phyloP scores from a whole-genome alignment of 805 yeast species.

The Vanderwaltozyma tropicalis region DNA sequence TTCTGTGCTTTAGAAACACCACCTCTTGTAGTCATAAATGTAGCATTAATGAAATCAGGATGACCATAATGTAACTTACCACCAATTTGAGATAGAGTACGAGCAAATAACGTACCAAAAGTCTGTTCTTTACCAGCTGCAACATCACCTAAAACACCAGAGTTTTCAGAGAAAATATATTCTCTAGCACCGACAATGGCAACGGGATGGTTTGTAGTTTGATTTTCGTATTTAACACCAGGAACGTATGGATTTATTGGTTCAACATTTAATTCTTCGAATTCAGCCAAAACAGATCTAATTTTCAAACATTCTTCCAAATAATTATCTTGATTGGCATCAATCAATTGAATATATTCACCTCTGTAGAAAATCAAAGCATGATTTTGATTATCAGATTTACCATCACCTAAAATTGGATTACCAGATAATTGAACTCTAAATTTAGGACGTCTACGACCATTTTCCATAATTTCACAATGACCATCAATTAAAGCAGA shows the following conservation, averaged over 20 bases:
- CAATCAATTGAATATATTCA: conserved; percentile 87
- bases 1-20: conserved; percentile 93
- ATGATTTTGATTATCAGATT: conserved; percentile 89
- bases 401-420: conserved; percentile 87
- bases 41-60: conserved; percentile 86
- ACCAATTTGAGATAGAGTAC: conserved; percentile 87
- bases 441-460: conserved; percentile 66
- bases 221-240: conserved; percentile 36
- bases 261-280: conserved; percentile 62
- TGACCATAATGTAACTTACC: conserved; percentile 94
- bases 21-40: conserved; percentile 90
- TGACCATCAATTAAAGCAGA: conserved; percentile 75
- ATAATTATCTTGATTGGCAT: conserved; percentile 93
- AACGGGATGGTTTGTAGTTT: conserved; percentile 67
- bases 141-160: conserved; percentile 88
- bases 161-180: conserved; percentile 83
- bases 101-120: conserved; percentile 88
- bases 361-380: conserved; percentile 82
- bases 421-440: conserved; percentile 72
- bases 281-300: conserved; percentile 77
- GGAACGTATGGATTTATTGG: conserved; percentile 48
- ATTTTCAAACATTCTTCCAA: conserved; percentile 88
- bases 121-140: conserved; percentile 98
- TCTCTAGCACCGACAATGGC: conserved; percentile 95
- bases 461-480: conserved; percentile 59